Conservation (phyloP, 1,139 yeast species). For the Saccharomyces uvarum region DNA sequence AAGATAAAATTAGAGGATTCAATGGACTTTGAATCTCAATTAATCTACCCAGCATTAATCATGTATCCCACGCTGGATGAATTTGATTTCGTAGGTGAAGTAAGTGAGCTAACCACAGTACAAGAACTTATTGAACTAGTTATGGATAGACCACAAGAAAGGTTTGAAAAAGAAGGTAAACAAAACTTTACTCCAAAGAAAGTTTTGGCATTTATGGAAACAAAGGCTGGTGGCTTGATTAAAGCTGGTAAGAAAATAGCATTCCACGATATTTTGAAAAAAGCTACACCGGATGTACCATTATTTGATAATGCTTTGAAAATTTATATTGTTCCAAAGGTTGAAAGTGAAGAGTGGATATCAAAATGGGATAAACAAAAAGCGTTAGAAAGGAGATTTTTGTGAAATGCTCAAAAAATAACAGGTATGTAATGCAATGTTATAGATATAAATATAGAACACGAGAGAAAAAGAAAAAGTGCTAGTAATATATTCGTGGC, state of each 20-base stretch:
- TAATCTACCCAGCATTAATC: conserved; percentile 71
- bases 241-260: conserved; percentile 76
- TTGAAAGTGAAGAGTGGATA: conserved; percentile 58
- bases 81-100: conserved; percentile 70
- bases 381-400: conserved; percentile 47
- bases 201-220: conserved; percentile 74
- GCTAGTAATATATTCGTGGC: background rate
- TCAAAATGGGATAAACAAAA: conserved; percentile 57
- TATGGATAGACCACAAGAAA: conserved; percentile 58
- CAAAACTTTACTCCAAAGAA: conserved; percentile 49
- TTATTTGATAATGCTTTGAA: conserved; percentile 69
- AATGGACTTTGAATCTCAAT: conserved; percentile 65
- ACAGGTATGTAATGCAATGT: background rate
- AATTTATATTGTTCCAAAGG: conserved; percentile 73
- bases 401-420: background rate
- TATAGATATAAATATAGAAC: conserved; percentile 3
- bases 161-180: conserved; percentile 63
- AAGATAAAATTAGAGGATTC: conserved; percentile 56
- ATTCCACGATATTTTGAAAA: conserved; percentile 55
- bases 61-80: conserved; percentile 80
- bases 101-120: conserved; percentile 63
- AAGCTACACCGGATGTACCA: conserved; percentile 61
- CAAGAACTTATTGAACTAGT: conserved; percentile 48
- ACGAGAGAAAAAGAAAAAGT: background rate
- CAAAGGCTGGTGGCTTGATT: conserved; percentile 73